Base-by-base conservation (phyloP, 306 rosid genomes). In the Glycine soja region DNA sequence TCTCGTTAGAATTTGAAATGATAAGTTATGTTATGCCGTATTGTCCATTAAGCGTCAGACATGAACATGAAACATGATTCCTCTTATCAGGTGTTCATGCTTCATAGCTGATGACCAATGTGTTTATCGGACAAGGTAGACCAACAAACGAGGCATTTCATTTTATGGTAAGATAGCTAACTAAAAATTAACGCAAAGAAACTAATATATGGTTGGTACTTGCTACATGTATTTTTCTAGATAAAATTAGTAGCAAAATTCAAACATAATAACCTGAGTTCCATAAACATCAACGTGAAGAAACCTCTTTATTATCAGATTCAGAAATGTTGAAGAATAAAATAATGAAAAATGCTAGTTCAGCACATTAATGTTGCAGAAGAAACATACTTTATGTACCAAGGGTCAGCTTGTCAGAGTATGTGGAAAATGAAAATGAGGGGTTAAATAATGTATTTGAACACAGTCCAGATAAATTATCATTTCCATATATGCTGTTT, bases 311-410 rank as follows among this genome's bases (percentile, higher is more conserved):
- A 8, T 56, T 42, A 14, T 9, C 36, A 51, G 68, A 30, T 24
- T 72, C n/a, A 45, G 56, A 30, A 74, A 61, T 8, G 50, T 62
- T 9, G 7, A 32, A 30, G 46, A 48, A 64, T 62, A 15, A 54
- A 45, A 78, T 5, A 83, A 72, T 50, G 10, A 58, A 58, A 74
- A 56, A 72, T 48, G 72, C 72, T 66, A 36, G 42, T 64, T 82
- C 51, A 36, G 45, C 11, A 73, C 12, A 72, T 4, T 47, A 66
- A 74, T 47, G 16, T 57, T 13, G 38, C 65, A 9, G 63, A 74
- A 74, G 77, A 50, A 73, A 73, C 75, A 72, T 65, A 38, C 8
- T 54, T 36, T 45, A n/a, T 15, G 51, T 47, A 24, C 40, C 14
- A 77, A 38, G 58, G n/a, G 67, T 57, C 36, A 8, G 59, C 58